Conservation (phyloP, 345 rosid genomes). For the rapeseed (Brassica napus) region DNA sequence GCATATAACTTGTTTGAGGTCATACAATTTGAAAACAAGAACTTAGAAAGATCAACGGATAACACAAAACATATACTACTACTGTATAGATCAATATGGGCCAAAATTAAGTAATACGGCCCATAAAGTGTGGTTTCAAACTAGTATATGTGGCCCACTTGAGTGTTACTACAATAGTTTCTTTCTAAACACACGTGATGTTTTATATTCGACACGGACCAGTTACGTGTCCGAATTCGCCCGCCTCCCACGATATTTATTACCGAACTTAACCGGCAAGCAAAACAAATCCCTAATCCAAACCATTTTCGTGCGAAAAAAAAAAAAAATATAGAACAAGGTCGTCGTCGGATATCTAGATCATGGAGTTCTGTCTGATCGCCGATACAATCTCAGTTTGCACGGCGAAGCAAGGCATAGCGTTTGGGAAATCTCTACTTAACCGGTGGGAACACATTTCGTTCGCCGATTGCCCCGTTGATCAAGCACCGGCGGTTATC, state of each 20-base stretch:
- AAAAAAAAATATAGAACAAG: background rate
- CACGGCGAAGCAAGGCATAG: constrained; percentile 56
- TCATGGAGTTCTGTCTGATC: constrained; percentile 59
- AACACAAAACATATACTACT: no score
- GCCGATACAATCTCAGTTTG: constrained; percentile 49
- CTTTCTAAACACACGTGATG: constrained; percentile 8
- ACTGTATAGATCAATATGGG: background rate
- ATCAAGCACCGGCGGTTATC: constrained; percentile 44
- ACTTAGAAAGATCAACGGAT: no score
- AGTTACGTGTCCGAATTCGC: constrained; percentile 26
- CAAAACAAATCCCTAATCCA: constrained; percentile 12
- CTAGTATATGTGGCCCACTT: background rate
- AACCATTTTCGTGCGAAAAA: background rate
- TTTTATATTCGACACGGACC: background rate
- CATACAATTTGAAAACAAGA: no score
- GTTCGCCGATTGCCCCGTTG: constrained; percentile 37
- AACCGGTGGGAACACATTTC: constrained; percentile 44
- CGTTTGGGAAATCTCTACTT: constrained; percentile 52
- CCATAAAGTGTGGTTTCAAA: background rate
- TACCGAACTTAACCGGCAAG: constrained; percentile 21
- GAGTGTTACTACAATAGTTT: background rate
- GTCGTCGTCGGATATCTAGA: background rate
- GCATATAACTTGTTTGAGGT: no score
- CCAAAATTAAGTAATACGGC: background rate
- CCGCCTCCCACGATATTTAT: constrained; percentile 7